These are phyloP conservation scores for Knufia fluminis DNA, from an alignment of 2,329 filamentous ascomycete species.

Conservation along the genomic window DNA sequence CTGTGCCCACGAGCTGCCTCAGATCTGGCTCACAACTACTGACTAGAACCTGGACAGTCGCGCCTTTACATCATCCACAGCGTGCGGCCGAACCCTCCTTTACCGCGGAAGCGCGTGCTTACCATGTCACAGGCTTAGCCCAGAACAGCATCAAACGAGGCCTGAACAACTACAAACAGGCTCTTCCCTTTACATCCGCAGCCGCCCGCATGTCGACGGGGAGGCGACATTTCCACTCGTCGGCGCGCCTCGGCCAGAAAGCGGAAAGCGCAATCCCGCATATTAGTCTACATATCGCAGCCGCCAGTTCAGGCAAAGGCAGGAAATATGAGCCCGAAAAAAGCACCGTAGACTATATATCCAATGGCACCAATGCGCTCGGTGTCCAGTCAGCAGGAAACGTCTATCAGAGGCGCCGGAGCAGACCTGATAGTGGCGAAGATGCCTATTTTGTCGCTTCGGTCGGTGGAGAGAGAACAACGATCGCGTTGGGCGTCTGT, in stretches of 20 bases:
- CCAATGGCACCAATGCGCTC: conserved; percentile 30
- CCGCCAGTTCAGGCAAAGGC: conserved; percentile 66
- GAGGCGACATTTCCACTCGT: conserved; percentile 12
- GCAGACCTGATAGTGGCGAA: conserved; percentile 72
- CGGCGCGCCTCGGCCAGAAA: conserved; percentile 2
- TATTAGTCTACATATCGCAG: conserved; percentile 61
- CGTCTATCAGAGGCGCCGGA: conserved; percentile 50
- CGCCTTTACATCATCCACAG: conserved; percentile 8
- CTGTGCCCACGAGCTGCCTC: not conserved
- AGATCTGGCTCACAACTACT: conserved; percentile 2
- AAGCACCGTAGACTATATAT: conserved; percentile 65
- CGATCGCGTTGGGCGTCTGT: conserved; percentile 77
- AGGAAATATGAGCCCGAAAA: conserved; percentile 57
- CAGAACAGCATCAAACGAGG: conserved; percentile 15
- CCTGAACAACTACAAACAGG: conserved; percentile 14
- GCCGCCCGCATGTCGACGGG: conserved; percentile 3
- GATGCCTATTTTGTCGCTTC: conserved; percentile 91
- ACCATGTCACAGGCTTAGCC: conserved; percentile 18
- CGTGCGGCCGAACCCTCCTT: conserved; percentile 20
- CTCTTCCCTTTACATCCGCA: not conserved
- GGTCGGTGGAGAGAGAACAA: conserved; percentile 60
- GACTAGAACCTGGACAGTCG: conserved; percentile 8
- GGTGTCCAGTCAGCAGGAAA: conserved; percentile 29
- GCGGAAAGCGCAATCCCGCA: conserved; percentile 25
- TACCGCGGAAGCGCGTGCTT: conserved; percentile 19